Base-by-base conservation (phyloP, 1,284 basidiomycete species). In the Stygiomarasmius scandens region DNA sequence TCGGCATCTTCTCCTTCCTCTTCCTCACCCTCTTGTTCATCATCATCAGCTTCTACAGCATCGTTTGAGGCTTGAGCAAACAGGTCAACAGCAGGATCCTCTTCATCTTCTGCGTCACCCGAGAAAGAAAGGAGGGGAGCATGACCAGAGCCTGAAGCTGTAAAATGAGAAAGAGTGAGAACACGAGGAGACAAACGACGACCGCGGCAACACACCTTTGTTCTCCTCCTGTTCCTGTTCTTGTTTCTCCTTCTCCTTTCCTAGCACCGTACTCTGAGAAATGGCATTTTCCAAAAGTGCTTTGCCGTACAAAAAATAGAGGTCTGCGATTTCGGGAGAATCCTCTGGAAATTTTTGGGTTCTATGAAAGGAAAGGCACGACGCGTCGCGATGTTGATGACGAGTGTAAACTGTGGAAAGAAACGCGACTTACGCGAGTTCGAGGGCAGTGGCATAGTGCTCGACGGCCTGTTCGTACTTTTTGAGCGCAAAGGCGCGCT, bases 261-360 rank as follows among this genome's bases (percentile, higher is more conserved):
- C 93, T 58, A 96, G 74, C n/a, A 95, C 93, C 1, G 86, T 83
- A 56, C 77, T 87, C 68, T 93, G 90, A 3, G 83, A 71, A 59
- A 95, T 90, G 1, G 93, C 94, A 64, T 95, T 92, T 77, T 96
- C 93, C 59, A 94, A 79, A 44, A 96, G 74, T 5, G 94, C 91
- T 70, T 89, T 92, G 9, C 94, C 94, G 66, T 96, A 96, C 14
- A 82, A 77, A 61, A 95, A 89, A 61, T 96, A 91, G 25, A 95
- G 69, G 65, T 95, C 92, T 10, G 93, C 94, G 60, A 82, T 86
- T 67, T 90, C 85, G 1, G 88, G 85, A 34, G 90, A 83, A 62
- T 90, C 79, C 56, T 96, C 92, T 46, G 84, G 89, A 56, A 86
- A 76, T 61, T 87, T 77, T 67, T 83, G 75, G 43, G 90, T 89